Evolutionary conservation across 768 basidiomycete genomes (phyloP), one percentile per base, ranked within the genome.

Genomic region (Russula compacta): DNA sequence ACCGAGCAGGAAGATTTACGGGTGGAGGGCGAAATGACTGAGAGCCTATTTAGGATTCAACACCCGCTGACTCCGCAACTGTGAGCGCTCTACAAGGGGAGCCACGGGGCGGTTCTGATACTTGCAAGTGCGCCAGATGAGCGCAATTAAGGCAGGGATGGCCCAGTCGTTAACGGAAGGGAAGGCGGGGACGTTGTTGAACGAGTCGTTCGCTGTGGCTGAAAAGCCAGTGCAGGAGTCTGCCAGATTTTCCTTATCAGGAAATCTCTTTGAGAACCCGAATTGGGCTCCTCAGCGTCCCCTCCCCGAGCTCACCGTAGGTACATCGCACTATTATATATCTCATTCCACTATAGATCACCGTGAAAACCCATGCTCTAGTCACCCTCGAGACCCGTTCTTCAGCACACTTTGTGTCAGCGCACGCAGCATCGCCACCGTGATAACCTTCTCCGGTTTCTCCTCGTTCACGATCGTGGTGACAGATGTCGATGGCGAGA

Each of bases 1-100:
- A 67, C 67, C 67, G 67, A 67, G 66, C 65, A 66, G 65, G 58
- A 66, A 66, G 65, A 66, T 66, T 66, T 66, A 50, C 62, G 59
- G 56, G 66, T 64, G 64, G 66, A 66, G 65, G 65, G 63, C 59
- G 65, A 66, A 64, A 60, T 64, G 63, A 58, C 29, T 53, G 51
- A 59, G 63, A 66, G 65, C 65, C 65, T 66, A 66, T 65, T 66
- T 66, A 66, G 65, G 65, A 66, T 66, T 66, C 65, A 63, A 66
- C 64, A 48, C 62, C 65, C 65, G 65, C 65, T 48, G 55, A 59
- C 65, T 66, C 65, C 65, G 65, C 65, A 57, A 60, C 39, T 55
- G 39, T 43, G 44, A 62, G 52, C 48, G 38, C 46, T 53, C 33
- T 58, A n/a, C 19, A 19, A 17, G 33, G 21, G 4, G 56, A 39